Percentiles rank a stretch among this genome's conserved stretches.
Conservation (phyloP, 306 rosid genomes). For the Dryas octopetala region DNA sequence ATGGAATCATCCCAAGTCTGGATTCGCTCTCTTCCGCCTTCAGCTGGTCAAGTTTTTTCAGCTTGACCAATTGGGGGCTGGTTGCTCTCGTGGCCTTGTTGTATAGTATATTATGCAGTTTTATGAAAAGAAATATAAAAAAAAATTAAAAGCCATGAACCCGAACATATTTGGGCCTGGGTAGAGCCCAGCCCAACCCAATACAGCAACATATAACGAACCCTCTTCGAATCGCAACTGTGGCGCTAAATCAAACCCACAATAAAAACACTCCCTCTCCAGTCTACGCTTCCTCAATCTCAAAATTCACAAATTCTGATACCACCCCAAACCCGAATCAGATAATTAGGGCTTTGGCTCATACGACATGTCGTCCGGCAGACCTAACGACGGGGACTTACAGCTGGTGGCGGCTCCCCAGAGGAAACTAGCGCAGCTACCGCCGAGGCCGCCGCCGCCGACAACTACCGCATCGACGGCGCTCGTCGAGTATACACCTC, state of each 20-base stretch:
- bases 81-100: too few relatives aligned
- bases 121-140: too few relatives aligned
- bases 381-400: constrained; percentile 38
- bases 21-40: too few relatives aligned
- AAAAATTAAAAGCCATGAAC: too few relatives aligned
- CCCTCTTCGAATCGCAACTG: neutral
- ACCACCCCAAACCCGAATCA: neutral
- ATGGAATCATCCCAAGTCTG: too few relatives aligned
- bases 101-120: too few relatives aligned
- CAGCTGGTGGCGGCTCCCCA: constrained; percentile 52
- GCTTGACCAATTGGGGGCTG: too few relatives aligned
- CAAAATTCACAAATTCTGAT: neutral
- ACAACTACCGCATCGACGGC: constrained; percentile 51
- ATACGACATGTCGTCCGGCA: constrained; percentile 27
- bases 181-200: neutral
- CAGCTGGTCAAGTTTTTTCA: too few relatives aligned
- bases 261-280: neutral
- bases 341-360: constrained; percentile 42
- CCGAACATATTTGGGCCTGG: neutral
- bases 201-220: neutral
- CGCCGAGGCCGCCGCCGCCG: constrained; percentile 43
- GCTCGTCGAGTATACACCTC: constrained; percentile 70
- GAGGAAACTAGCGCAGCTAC: constrained; percentile 24
- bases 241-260: neutral
- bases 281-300: neutral